These are phyloP conservation scores for Eucalyptus curtisii DNA, from an alignment of 345 rosid genomes.

Conservation along the genomic window DNA sequence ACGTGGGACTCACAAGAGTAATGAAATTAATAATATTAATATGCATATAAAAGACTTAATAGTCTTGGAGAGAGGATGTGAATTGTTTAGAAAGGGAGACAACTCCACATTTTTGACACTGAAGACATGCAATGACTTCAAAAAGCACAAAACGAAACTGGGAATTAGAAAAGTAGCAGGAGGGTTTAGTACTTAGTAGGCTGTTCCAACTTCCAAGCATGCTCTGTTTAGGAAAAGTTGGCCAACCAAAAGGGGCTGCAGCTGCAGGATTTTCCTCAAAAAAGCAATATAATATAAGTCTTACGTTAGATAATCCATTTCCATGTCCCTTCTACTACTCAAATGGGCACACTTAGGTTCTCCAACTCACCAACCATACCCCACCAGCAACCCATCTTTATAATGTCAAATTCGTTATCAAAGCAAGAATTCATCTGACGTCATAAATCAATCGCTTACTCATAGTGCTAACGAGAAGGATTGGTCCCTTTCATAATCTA, in stretches of 20 bases:
- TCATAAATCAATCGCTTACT: not conserved
- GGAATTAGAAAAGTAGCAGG: not conserved
- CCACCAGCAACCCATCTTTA: not conserved
- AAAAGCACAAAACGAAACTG: not conserved
- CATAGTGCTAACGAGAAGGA: not conserved
- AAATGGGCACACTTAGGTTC: not conserved
- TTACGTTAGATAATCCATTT: not conserved
- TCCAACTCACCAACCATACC: not conserved
- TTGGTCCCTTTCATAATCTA: not conserved
- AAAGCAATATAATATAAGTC: too few species aligned
- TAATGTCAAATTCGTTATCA: not conserved
- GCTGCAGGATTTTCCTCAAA: not conserved
- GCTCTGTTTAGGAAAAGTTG: not conserved
- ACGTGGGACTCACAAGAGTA: not conserved
- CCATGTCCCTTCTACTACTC: not conserved
- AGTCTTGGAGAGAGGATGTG: fast-evolving
- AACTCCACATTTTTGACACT: fast-evolving
- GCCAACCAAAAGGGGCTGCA: not conserved
- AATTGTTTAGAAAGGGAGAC: not conserved
- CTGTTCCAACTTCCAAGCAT: not conserved
- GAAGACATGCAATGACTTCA: not conserved
- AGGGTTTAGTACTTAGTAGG: not conserved
- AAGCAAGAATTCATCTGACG: not conserved
- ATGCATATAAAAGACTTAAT: fast-evolving
- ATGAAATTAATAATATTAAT: fast-evolving